Evolutionary conservation across 2,329 filamentous ascomycete genomes (phyloP), one percentile per base, ranked within the genome.

Genomic region (Phoma sp.): DNA sequence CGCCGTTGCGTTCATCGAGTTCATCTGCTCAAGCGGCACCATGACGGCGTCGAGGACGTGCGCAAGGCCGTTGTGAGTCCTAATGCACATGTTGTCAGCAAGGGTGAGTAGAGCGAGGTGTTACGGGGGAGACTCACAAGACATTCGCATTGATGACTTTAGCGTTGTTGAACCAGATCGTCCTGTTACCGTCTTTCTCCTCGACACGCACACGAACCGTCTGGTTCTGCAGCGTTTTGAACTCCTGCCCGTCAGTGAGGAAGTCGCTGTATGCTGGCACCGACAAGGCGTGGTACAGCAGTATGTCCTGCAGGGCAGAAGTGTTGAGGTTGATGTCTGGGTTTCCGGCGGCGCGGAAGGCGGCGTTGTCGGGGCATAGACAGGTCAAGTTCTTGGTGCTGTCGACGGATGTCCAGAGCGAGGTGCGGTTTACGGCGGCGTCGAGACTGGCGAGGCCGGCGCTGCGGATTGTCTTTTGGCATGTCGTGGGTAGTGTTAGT

Each of bases 151-250:
- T 51, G 5, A 68, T 37, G 13, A 66, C 48, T 41, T 57, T 66
- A 10, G 63, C 64, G 40, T 68, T 68, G 32, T 66, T 68, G 41
- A 68, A 68, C 46, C 54, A 68, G 21, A 64, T 61, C 12, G 52
- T 37, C 31, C 57, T 46, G 6, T 55, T 51, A 6, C 32, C 50
- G 4, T 57, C 52, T 15, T 39, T 37, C 1, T 62, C 64, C 22
- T 64, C 58, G 19, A 65, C 21, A 25, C 32, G 57, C 12, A 68
- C 63, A 46, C 61, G 57, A 3, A 68, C 58, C 7, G 61, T 68
- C 6, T 25, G 32, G 44, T 60, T 62, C 24, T 63, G 48, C 24
- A 65, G 27, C n/a, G 46, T 68, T 19, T 31, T 57, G 24, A 65
- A 62, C 43, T 63, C 63, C 39, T 59, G 55, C 19, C 63, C 64